A percentile compares a stretch with the other conserved stretches of the same genome.
These are phyloP conservation scores for Lindgomyces ingoldianus DNA, from an alignment of 495 filamentous ascomycete species.

Conservation along the genomic window DNA sequence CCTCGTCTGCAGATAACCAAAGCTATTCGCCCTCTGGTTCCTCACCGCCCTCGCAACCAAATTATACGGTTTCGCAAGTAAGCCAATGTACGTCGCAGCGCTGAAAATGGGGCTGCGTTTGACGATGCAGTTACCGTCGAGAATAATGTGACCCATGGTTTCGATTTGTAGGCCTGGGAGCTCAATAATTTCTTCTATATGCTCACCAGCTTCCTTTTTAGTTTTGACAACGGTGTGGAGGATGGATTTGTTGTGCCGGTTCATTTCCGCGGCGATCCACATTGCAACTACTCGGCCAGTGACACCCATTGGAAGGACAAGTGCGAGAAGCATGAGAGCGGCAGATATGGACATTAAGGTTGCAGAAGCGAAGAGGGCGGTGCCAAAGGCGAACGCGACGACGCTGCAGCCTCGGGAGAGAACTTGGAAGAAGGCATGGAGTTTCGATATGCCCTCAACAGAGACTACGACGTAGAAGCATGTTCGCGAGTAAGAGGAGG, in stretches of 20 bases:
- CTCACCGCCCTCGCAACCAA: neutral
- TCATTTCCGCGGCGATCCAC: constrained; percentile 24
- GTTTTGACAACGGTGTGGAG: constrained; percentile 20
- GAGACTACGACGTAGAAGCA: constrained; percentile 36
- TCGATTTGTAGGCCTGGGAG: constrained; percentile 9
- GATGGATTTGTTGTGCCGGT: constrained; percentile 16
- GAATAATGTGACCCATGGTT: constrained; percentile 31
- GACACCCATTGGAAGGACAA: constrained; percentile 23
- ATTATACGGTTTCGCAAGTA: constrained; percentile 30
- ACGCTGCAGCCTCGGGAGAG: constrained; percentile 17
- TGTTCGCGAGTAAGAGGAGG: constrained; percentile 13
- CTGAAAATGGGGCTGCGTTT: constrained; percentile 10
- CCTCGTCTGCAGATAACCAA: neutral
- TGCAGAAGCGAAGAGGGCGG: constrained; percentile 31
- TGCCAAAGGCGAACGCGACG: constrained; percentile 31
- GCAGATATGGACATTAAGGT: constrained; percentile 25
- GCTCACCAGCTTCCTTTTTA: constrained; percentile 11
- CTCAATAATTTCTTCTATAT: constrained; percentile 13
- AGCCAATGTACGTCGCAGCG: constrained; percentile 19
- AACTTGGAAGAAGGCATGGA: constrained; percentile 21
- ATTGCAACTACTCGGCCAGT: constrained; percentile 16
- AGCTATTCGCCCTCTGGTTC: neutral
- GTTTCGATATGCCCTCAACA: constrained; percentile 18
- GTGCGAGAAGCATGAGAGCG: constrained; percentile 20
- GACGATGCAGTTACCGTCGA: constrained; percentile 19